These are phyloP conservation scores for Xylaria nigripes DNA, from an alignment of 495 filamentous ascomycete species.

Conservation along the genomic window DNA sequence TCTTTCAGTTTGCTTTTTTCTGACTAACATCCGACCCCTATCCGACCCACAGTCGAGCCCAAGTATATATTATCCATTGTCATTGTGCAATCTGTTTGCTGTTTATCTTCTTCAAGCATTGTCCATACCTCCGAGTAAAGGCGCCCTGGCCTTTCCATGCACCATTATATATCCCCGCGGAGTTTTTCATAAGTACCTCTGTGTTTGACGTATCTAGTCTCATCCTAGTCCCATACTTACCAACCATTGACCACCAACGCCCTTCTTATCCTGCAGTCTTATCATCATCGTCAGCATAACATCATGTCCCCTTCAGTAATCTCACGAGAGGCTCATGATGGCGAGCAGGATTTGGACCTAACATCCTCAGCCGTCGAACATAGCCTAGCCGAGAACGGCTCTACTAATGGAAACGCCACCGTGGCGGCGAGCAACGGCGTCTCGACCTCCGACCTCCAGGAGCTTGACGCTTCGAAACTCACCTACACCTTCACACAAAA, in stretches of 20 bases:
- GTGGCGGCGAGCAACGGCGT: slow-evolving; percentile 19
- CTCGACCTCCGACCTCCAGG: slow-evolving; percentile 19
- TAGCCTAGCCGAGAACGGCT: slow-evolving; percentile 27
- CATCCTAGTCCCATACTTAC: not conserved
- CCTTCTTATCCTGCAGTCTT: not conserved
- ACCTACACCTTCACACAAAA: slow-evolving; percentile 57
- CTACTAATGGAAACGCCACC: slow-evolving; percentile 7
- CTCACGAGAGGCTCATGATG: slow-evolving; percentile 15
- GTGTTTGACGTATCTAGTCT: no score
- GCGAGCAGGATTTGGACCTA: slow-evolving; percentile 33
- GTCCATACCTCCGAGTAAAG: not conserved
- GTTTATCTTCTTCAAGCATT: no score
- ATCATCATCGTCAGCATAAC: slow-evolving; percentile 3
- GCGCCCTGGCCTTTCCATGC: not conserved
- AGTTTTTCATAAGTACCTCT: no score
- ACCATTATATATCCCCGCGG: no score
- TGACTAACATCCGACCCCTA: not conserved
- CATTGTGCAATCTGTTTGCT: not conserved
- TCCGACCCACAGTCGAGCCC: slow-evolving; percentile 5
- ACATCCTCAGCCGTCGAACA: slow-evolving; percentile 36
- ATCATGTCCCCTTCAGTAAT: slow-evolving; percentile 29
- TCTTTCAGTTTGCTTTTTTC: slow-evolving; percentile 1
- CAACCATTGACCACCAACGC: not conserved
- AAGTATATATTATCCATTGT: not conserved
- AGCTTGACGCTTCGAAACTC: slow-evolving; percentile 67